Conservation (phyloP, 2,329 filamentous ascomycete species). For the Cladophialophora carrionii region DNA sequence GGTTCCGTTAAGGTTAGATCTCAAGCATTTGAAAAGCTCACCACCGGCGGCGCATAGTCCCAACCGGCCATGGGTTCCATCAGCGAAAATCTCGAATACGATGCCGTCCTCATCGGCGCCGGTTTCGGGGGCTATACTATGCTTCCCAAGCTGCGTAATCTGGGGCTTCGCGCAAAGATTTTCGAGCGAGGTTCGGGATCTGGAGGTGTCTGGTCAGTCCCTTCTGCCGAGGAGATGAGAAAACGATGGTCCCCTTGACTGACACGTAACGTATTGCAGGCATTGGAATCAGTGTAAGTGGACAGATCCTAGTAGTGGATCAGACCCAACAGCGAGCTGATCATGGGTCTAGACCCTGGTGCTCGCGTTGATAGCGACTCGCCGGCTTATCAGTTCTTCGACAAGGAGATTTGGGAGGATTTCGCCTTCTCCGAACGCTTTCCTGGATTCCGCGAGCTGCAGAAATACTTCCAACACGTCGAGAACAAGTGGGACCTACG, state of each 20-base stretch:
- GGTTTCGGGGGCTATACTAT: conserved; percentile 31
- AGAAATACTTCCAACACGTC: conserved; percentile 53
- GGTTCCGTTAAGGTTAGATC: not conserved
- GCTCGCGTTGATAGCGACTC: conserved; percentile 58
- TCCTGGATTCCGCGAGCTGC: conserved; percentile 45
- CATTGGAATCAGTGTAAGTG: conserved; percentile 56
- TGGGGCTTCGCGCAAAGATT: conserved; percentile 42
- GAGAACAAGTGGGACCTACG: conserved; percentile 51
- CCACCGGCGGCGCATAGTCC: conserved; percentile 8
- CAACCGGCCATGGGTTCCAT: conserved; percentile 24
- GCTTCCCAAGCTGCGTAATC: conserved; percentile 41
- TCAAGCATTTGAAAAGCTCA: conserved; percentile 4
- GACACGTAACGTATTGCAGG: conserved; percentile 10
- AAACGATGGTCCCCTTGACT: conserved; percentile 4
- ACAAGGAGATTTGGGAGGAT: conserved; percentile 52
- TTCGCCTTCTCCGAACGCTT: conserved; percentile 53
- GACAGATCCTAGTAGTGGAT: too few relatives aligned
- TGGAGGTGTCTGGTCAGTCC: conserved; percentile 48
- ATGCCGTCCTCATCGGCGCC: conserved; percentile 27
- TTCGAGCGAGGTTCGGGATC: conserved; percentile 44
- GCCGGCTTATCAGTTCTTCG: conserved; percentile 58
- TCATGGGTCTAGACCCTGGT: conserved; percentile 46
- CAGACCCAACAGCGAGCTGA: too few relatives aligned
- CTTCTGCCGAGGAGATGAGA: not conserved
- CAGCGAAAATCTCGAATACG: conserved; percentile 18